phyloP scores from a whole-genome alignment of 2,329 filamentous ascomycete genomes.

The Phaeophleospora eucalypticola region DNA sequence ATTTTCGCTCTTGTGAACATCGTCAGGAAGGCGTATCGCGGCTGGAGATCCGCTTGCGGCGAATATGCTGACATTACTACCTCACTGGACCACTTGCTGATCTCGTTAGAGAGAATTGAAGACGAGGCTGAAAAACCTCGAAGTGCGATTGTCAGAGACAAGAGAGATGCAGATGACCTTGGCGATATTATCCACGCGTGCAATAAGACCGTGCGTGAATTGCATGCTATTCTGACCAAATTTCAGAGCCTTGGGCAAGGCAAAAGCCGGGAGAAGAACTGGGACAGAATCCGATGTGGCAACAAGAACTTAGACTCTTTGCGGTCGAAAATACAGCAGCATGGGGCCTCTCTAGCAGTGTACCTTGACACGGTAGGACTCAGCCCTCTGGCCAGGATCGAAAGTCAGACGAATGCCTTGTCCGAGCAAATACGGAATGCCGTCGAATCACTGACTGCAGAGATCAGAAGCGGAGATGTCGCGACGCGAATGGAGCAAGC shows the following conservation, averaged over 20 bases:
- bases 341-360: not conserved
- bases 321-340: conserved; percentile 1
- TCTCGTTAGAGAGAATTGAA: not conserved
- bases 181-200: not conserved
- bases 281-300: conserved; percentile 5
- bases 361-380: conserved; percentile 3
- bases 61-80: conserved; percentile 9
- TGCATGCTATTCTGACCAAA: not conserved
- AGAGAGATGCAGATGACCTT: not conserved
- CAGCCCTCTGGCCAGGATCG: conserved; percentile 5
- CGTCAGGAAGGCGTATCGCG: conserved; percentile 5
- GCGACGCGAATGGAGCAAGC: no score
- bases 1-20: not conserved
- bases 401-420: no score
- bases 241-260: conserved; percentile 1
- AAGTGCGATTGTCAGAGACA: conserved; percentile 1
- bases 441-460: no score
- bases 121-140: not conserved
- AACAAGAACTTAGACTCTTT: conserved; percentile 4
- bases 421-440: no score
- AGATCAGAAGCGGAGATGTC: no score
- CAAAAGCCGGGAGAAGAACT: conserved; percentile 8
- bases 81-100: conserved; percentile 3
- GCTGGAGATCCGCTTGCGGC: conserved; percentile 9
- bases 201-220: not conserved